Conservation (phyloP, 1,284 basidiomycete species). For the Mrakiaceae sp. region DNA sequence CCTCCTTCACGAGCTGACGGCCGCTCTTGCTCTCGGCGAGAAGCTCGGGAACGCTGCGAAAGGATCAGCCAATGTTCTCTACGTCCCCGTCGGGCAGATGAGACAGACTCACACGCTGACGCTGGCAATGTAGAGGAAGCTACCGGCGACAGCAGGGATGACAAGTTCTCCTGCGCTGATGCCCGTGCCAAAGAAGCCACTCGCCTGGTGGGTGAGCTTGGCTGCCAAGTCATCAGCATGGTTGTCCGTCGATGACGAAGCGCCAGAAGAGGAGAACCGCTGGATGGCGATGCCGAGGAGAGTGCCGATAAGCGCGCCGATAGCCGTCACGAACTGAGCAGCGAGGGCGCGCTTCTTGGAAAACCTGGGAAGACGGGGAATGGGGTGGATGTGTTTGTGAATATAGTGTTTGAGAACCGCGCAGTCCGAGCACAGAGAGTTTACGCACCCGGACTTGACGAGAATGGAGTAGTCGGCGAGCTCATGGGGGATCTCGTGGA, state of each 20-base stretch:
- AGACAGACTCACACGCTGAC: too few relatives aligned
- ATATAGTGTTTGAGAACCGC: background rate
- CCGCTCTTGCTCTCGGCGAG: slow-evolving; percentile 73
- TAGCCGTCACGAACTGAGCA: slow-evolving; percentile 75
- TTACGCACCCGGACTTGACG: slow-evolving; percentile 32
- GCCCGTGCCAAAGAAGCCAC: slow-evolving; percentile 67
- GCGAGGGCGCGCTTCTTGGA: slow-evolving; percentile 81
- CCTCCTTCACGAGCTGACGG: slow-evolving; percentile 74
- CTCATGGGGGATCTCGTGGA: slow-evolving; percentile 68
- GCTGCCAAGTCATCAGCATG: slow-evolving; percentile 20
- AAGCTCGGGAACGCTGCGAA: slow-evolving; percentile 61
- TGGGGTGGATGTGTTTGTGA: too few relatives aligned
- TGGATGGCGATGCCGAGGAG: slow-evolving; percentile 62
- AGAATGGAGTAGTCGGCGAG: slow-evolving; percentile 85
- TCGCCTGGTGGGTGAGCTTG: slow-evolving; percentile 45
- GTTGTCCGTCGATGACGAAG: background rate
- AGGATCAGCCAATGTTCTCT: background rate
- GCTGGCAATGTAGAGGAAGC: slow-evolving; percentile 13
- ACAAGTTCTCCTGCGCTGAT: slow-evolving; percentile 66
- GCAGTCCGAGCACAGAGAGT: background rate
- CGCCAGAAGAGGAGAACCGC: slow-evolving; percentile 15
- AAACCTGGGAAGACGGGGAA: slow-evolving; percentile 40
- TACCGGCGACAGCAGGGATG: slow-evolving; percentile 76
- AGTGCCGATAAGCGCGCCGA: slow-evolving; percentile 69
- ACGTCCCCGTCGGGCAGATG: background rate